Percentiles rank a stretch among this genome's conserved stretches.
These are phyloP conservation scores for Solanum peruvianum DNA, from an alignment of 257 asterid genomes.

Conservation along the genomic window DNA sequence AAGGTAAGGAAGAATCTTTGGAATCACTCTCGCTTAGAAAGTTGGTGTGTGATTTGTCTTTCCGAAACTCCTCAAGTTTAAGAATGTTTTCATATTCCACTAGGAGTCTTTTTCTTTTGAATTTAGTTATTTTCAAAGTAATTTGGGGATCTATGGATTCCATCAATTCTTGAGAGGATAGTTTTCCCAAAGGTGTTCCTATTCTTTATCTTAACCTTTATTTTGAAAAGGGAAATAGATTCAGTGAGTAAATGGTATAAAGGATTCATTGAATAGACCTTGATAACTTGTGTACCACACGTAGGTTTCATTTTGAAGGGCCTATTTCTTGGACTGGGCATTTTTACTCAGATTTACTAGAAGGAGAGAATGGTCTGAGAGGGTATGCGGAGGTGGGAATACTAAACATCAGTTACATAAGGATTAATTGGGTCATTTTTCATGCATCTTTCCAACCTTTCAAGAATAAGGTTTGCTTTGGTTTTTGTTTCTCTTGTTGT, in stretches of 20 bases:
- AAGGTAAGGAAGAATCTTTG: neutral
- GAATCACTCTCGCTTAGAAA: neutral
- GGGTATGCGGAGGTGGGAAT: neutral
- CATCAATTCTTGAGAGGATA: neutral
- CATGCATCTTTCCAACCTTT: too few species aligned
- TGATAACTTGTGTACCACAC: too few species aligned
- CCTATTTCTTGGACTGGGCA: too few species aligned
- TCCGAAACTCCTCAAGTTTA: neutral
- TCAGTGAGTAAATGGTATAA: too few species aligned
- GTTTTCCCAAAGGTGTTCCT: too few species aligned
- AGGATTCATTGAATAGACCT: too few species aligned
- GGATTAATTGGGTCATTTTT: neutral
- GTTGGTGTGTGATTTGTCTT: neutral
- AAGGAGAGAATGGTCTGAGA: neutral
- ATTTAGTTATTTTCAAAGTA: neutral
- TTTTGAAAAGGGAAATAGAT: too few species aligned
- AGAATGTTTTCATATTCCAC: neutral
- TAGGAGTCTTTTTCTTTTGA: accelerated
- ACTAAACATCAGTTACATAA: too few species aligned
- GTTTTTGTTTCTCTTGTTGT: neutral
- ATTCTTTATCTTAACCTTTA: too few species aligned
- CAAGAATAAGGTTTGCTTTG: neutral
- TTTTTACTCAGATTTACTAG: too few species aligned
- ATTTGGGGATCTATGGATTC: neutral
- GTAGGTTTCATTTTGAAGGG: too few species aligned